These are phyloP conservation scores for Kitagawia praeruptora DNA, from an alignment of 129 eudicot genomes.

Conservation along the genomic window DNA sequence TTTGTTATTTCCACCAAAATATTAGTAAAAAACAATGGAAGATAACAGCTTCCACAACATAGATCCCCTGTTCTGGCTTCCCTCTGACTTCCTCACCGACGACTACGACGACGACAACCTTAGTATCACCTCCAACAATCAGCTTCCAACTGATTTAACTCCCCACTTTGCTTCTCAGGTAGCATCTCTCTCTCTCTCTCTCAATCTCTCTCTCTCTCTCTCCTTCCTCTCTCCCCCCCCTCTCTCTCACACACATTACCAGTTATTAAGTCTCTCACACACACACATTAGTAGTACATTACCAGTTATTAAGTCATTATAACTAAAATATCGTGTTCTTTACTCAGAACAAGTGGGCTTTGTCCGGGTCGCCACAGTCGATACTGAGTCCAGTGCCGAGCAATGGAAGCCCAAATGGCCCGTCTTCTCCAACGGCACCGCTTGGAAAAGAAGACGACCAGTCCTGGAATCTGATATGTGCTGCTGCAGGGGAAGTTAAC, in stretches of 20 bases:
- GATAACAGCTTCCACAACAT: constrained; percentile 25
- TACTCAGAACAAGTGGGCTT: constrained; percentile 25
- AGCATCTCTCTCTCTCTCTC: too few species aligned
- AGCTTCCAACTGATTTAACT: neutral
- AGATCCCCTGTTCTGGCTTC: constrained; percentile 34
- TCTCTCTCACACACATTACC: too few species aligned
- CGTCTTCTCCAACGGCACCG: constrained; percentile 45
- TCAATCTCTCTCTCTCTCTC: too few species aligned
- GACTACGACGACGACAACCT: constrained; percentile 13
- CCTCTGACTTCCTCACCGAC: constrained; percentile 54
- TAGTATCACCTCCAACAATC: too few species aligned
- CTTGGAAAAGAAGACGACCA: constrained; percentile 15
- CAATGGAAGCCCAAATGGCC: constrained; percentile 40
- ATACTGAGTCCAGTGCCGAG: constrained; percentile 27
- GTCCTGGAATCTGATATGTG: constrained; percentile 52
- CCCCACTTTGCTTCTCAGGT: neutral
- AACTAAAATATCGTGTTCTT: neutral
- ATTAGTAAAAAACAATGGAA: constrained; percentile 19
- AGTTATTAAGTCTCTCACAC: too few species aligned
- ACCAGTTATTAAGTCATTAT: neutral
- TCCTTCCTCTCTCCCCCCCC: too few species aligned
- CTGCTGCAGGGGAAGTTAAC: constrained; percentile 58
- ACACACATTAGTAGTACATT: too few species aligned
- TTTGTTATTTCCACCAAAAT: neutral
- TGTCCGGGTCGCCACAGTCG: constrained; percentile 63